Evolutionary conservation across 108 stramenopile genomes (phyloP), one percentile per base, ranked within the genome.

Genomic region (Cyclotella baltica): DNA sequence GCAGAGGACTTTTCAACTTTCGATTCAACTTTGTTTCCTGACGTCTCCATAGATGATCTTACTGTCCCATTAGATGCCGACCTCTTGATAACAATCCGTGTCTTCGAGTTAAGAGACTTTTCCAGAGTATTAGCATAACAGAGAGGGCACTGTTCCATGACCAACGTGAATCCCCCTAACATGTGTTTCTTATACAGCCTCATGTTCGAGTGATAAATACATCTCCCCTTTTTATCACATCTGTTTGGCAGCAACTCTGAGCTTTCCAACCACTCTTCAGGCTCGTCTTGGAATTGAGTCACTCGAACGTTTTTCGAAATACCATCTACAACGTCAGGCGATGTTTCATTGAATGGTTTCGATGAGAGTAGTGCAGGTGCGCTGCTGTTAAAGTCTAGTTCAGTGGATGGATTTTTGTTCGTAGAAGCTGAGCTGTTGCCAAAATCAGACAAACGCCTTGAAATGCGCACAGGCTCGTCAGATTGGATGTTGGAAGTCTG

Each of bases 271-370:
- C 25, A 22, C 2, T 6, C 13, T 43, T 64, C 63, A 11, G 38
- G 63, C 22, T 40, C 40, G 38, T 64, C 63, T 0, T 64, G 40
- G 63, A 64, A 64, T 64, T 64, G 63, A 13, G 63, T 43, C 20
- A 64, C 25, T 4, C 59, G 30, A 43, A 43, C 40, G 13, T 43
- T 43, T 13, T 13, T 43, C 40, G 40, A 43, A 8, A 43, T 43
- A 8, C 8, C 40, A 11, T 8, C 8, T 8, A 43, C 40, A 11
- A 43, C 13, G 13, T 13, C 40, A 43, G 13, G 40, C 8, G 40
- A 13, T 11, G 13, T 13, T n/a, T n/a, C n/a, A n/a, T n/a, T n/a
- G n/a, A n/a, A n/a, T n/a, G n/a, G n/a, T n/a, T n/a, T n/a, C n/a
- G n/a, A n/a, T n/a, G n/a, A n/a, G n/a, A n/a, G n/a, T n/a, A n/a